Evolutionary conservation across 2,329 filamentous ascomycete genomes (phyloP).

Genomic region (Dendrostoma leiphaemia): DNA sequence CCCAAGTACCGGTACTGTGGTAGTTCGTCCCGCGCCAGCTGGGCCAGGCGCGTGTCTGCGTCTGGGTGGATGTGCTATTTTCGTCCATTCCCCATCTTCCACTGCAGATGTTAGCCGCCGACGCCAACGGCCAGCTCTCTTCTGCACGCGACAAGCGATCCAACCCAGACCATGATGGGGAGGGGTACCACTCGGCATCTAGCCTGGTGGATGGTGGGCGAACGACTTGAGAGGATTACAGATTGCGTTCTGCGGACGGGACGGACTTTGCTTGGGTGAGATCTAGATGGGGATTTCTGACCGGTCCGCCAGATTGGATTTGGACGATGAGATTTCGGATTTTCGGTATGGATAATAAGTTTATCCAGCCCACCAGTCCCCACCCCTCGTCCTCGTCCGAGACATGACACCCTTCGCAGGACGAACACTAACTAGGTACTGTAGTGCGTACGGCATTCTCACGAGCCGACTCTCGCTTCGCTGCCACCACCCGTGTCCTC

Average conservation of each 20-base stretch:
- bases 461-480: background rate
- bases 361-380: too few relatives aligned
- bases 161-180: too few relatives aligned
- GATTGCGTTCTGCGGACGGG: background rate
- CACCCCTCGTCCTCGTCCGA: too few relatives aligned
- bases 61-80: background rate
- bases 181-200: background rate
- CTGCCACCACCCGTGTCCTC: too few relatives aligned
- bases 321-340: background rate
- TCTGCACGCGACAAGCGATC: too few relatives aligned
- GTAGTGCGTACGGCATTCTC: background rate
- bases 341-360: too few relatives aligned
- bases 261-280: background rate
- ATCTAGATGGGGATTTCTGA: background rate
- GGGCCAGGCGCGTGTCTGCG: background rate
- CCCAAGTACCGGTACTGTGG: too few relatives aligned
- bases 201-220: background rate
- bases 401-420: too few relatives aligned
- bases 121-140: background rate
- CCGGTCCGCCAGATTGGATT: too few relatives aligned
- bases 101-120: background rate
- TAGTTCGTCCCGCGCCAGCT: background rate
- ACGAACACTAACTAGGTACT: too few relatives aligned
- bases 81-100: background rate
- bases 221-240: background rate